Conservation (phyloP, 192 early-diverging fungal genomes). For the Coemansia sp. region DNA sequence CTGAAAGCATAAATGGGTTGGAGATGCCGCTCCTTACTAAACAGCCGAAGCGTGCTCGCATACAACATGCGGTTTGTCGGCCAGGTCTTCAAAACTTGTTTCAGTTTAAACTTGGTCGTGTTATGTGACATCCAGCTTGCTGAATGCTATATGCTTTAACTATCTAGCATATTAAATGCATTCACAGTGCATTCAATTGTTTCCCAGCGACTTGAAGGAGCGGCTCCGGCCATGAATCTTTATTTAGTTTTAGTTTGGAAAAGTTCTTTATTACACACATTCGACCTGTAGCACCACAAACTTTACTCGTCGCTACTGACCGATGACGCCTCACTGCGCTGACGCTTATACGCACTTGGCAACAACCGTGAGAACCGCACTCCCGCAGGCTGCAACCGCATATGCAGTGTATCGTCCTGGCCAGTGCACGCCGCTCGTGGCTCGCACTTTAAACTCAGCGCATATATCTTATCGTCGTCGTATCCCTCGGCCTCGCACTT, state of each 20-base stretch:
- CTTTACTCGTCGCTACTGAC: not conserved
- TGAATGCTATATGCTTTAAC: too few species aligned
- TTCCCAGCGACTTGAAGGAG: too few species aligned
- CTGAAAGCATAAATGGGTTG: slow-evolving; percentile 68
- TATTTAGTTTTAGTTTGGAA: too few species aligned
- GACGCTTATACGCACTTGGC: slow-evolving; percentile 14
- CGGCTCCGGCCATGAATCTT: too few species aligned
- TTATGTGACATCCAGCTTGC: slow-evolving; percentile 33
- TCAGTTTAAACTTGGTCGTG: slow-evolving; percentile 20
- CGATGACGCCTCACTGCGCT: not conserved
- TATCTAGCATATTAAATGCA: too few species aligned
- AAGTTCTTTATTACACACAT: too few species aligned
- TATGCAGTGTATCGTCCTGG: not conserved
- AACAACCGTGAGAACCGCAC: slow-evolving; percentile 22
- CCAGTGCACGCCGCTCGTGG: slow-evolving; percentile 15
- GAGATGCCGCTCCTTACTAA: slow-evolving; percentile 61
- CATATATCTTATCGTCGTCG: slow-evolving; percentile 50
- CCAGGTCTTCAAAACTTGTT: slow-evolving; percentile 44
- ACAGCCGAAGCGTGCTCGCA: slow-evolving; percentile 63
- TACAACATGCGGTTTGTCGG: slow-evolving; percentile 34
- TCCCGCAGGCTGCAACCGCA: slow-evolving; percentile 1
- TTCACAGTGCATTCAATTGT: too few species aligned
- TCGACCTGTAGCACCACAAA: too few species aligned
- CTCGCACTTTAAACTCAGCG: slow-evolving; percentile 40
- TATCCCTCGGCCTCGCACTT: slow-evolving; percentile 26